Evolutionary conservation across 2,329 filamentous ascomycete species (phyloP).

Genomic region (Fusarium virguliforme): DNA sequence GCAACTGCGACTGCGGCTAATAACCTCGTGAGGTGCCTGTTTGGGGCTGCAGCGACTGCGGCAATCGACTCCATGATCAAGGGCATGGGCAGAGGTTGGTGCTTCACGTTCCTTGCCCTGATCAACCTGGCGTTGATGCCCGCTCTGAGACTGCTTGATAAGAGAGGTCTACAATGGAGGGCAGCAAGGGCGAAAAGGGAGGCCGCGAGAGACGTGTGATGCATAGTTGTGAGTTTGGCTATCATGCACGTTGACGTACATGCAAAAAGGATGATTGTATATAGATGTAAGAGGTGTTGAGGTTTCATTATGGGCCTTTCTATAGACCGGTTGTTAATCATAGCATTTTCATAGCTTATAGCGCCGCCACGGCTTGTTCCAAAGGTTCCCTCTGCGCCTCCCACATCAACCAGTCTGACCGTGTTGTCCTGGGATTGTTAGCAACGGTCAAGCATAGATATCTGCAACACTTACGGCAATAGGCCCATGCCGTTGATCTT

Average conservation of each 20-base stretch:
- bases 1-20: slow-evolving; percentile 76
- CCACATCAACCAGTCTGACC: slow-evolving; percentile 98
- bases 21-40: slow-evolving; percentile 74
- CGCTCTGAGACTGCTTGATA: slow-evolving; percentile 65
- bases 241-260: slow-evolving; percentile 8
- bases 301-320: slow-evolving; percentile 11
- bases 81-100: slow-evolving; percentile 73
- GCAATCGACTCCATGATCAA: slow-evolving; percentile 73
- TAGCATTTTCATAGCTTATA: slow-evolving; percentile 58
- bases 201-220: slow-evolving; percentile 41
- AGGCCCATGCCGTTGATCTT: slow-evolving; percentile 98
- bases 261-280: not conserved
- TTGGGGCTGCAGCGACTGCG: slow-evolving; percentile 73
- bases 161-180: slow-evolving; percentile 66
- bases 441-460: slow-evolving; percentile 3
- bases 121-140: slow-evolving; percentile 67
- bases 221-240: not conserved
- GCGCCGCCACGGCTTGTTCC: slow-evolving; percentile 76
- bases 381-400: slow-evolving; percentile 81
- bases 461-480: slow-evolving; percentile 77
- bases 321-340: slow-evolving; percentile 24
- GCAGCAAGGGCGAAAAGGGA: slow-evolving; percentile 63
- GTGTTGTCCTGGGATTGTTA: slow-evolving; percentile 78
- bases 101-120: slow-evolving; percentile 72
- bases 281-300: not conserved